phyloP scores from a whole-genome alignment of 352 stramenopile genomes.

The Pythium aquatile region DNA sequence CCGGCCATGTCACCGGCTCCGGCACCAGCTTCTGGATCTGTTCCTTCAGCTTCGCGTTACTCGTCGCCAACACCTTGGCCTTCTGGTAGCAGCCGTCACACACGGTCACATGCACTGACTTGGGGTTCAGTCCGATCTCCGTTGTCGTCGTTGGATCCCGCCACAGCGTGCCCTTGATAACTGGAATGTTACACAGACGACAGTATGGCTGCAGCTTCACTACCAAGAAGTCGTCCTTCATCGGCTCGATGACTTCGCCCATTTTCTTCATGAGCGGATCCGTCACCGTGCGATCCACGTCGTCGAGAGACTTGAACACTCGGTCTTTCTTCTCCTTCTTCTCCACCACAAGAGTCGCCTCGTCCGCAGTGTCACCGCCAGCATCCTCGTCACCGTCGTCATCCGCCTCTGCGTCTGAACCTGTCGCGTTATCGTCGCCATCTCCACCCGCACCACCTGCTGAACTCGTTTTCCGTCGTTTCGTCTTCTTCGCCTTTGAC shows the following conservation, averaged over 20 bases:
- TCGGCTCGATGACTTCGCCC: constrained; percentile 84
- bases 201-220: constrained; percentile 87
- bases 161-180: constrained; percentile 71
- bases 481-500: constrained; percentile 78
- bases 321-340: constrained; percentile 28
- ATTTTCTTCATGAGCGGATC: constrained; percentile 86
- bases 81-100: constrained; percentile 83
- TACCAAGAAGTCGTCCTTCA: constrained; percentile 90
- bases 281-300: constrained; percentile 59
- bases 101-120: constrained; percentile 73
- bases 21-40: constrained; percentile 51
- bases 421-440: constrained; percentile 30
- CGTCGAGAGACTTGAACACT: constrained; percentile 50
- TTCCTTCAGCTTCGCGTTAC: constrained; percentile 39
- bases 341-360: constrained; percentile 5
- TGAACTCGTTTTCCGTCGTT: constrained; percentile 37
- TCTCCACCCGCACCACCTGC: constrained; percentile 9
- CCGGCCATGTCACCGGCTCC: constrained; percentile 54
- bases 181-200: constrained; percentile 70
- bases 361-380: constrained; percentile 11
- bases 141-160: constrained; percentile 40
- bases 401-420: constrained; percentile 37
- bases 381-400: constrained; percentile 41
- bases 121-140: constrained; percentile 38
- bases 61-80: constrained; percentile 40